Evolutionary conservation across 2,329 filamentous ascomycete species (phyloP).

Genomic region (Exophiala viscosa): DNA sequence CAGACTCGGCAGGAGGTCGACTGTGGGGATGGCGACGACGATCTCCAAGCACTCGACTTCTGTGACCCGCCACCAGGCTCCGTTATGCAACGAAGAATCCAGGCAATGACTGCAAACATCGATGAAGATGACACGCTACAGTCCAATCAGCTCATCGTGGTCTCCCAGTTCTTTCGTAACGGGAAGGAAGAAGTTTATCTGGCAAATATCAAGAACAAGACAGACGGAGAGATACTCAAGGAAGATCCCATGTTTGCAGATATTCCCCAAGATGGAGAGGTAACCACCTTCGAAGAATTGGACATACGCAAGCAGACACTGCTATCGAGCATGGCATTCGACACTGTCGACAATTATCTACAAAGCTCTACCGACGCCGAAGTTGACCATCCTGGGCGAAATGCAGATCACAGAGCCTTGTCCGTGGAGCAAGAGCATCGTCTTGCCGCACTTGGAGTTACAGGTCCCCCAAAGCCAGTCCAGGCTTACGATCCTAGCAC

Average conservation of each 20-base stretch:
- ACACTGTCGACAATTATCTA: neutral
- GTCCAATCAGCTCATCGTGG: neutral
- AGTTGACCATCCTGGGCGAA: neutral
- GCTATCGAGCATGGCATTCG: neutral
- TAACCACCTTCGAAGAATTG: slow-evolving; percentile 8
- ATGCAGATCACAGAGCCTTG: neutral
- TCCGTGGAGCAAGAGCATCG: slow-evolving; percentile 1
- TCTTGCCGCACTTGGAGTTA: neutral
- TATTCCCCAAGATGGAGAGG: neutral
- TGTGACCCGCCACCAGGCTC: neutral
- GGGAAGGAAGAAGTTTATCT: slow-evolving; percentile 3
- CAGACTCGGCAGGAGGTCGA: too few species aligned
- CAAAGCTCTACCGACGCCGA: neutral
- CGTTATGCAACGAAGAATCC: slow-evolving; percentile 8
- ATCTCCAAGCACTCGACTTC: slow-evolving; percentile 5
- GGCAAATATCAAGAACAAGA: slow-evolving; percentile 1
- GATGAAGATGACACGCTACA: slow-evolving; percentile 3
- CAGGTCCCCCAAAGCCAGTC: neutral
- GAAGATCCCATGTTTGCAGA: slow-evolving; percentile 12
- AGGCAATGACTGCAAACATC: slow-evolving; percentile 9
- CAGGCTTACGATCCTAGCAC: neutral
- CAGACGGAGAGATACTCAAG: slow-evolving; percentile 1
- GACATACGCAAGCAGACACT: neutral
- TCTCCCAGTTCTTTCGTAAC: slow-evolving; percentile 11
- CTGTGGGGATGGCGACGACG: neutral